A percentile compares a stretch with the other conserved stretches of the same genome.
phyloP scores from a whole-genome alignment of 176 grass and related monocot genomes.

The Rhynchospora breviuscula region DNA sequence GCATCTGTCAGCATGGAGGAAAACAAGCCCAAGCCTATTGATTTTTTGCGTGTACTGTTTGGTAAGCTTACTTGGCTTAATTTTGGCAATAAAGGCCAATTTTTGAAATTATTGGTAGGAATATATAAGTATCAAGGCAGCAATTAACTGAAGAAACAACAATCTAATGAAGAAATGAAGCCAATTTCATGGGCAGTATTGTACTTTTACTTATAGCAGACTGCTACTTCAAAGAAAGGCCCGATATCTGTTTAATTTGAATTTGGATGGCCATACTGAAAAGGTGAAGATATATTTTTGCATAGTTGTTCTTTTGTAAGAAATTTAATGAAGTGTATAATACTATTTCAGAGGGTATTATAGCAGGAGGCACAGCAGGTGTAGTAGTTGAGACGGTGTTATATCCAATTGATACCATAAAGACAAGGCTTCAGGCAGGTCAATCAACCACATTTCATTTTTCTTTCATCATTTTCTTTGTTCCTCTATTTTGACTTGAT shows the following conservation, averaged over 20 bases:
- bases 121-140: background rate
- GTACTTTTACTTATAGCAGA: background rate
- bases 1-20: slow-evolving; percentile 23
- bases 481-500: background rate
- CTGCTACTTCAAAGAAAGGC: background rate
- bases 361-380: slow-evolving; percentile 84
- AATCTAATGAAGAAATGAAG: background rate
- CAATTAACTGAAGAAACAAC: background rate
- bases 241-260: background rate
- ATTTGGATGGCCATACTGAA: background rate
- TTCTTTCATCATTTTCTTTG: background rate
- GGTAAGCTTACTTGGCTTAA: background rate
- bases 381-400: slow-evolving; percentile 79
- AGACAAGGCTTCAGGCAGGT: slow-evolving; percentile 75
- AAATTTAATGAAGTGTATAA: slow-evolving; percentile 4
- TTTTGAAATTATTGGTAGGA: background rate
- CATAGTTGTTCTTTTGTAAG: background rate
- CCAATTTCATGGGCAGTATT: background rate
- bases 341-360: slow-evolving; percentile 53
- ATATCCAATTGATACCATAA: slow-evolving; percentile 90
- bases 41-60: slow-evolving; percentile 24
- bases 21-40: slow-evolving; percentile 15
- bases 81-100: background rate
- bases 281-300: background rate
- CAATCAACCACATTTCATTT: background rate